Percentiles rank a stretch among this genome's conserved stretches.
phyloP scores from a whole-genome alignment of 768 basidiomycete species.

The Erythrobasidium yunnanense region DNA sequence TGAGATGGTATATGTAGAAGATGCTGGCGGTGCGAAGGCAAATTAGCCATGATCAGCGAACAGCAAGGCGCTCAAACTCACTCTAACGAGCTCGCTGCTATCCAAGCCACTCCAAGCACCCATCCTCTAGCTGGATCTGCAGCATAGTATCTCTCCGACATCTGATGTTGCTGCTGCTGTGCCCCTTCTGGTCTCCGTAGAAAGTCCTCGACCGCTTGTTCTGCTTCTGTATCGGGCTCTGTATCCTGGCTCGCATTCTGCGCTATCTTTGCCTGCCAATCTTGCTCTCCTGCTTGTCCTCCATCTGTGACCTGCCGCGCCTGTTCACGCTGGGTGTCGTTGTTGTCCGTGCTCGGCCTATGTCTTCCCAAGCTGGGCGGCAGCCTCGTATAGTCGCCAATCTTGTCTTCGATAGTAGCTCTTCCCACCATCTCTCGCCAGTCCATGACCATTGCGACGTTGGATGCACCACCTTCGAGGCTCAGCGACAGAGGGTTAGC shows the following conservation, averaged over 20 bases:
- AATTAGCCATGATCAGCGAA: not conserved
- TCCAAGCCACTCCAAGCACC: conserved; percentile 1
- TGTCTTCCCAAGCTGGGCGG: conserved; percentile 17
- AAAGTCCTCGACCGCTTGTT: not conserved
- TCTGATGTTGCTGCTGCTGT: too few species aligned
- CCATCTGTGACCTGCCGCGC: not conserved
- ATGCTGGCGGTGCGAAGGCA: conserved; percentile 48
- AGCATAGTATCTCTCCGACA: conserved; percentile 4
- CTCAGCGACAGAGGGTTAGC: conserved; percentile 45
- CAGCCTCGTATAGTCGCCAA: conserved; percentile 27
- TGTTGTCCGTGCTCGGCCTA: not conserved
- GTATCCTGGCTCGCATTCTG: too few species aligned
- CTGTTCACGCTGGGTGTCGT: too few species aligned
- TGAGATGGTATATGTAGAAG: conserved; percentile 71
- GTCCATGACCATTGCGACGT: conserved; percentile 77
- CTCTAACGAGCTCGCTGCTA: not conserved
- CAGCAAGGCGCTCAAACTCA: conserved; percentile 43
- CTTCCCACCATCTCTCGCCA: conserved; percentile 90
- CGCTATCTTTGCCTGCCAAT: too few species aligned
- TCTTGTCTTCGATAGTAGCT: conserved; percentile 60
- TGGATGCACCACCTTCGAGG: conserved; percentile 41
- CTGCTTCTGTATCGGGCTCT: too few species aligned
- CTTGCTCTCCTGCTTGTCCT: not conserved
- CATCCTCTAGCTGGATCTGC: conserved; percentile 54
- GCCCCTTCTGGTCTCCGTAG: too few species aligned